Evolutionary conservation across 768 basidiomycete species (phyloP), one percentile per base, ranked within the genome.

Genomic region (Pholiota conissans): DNA sequence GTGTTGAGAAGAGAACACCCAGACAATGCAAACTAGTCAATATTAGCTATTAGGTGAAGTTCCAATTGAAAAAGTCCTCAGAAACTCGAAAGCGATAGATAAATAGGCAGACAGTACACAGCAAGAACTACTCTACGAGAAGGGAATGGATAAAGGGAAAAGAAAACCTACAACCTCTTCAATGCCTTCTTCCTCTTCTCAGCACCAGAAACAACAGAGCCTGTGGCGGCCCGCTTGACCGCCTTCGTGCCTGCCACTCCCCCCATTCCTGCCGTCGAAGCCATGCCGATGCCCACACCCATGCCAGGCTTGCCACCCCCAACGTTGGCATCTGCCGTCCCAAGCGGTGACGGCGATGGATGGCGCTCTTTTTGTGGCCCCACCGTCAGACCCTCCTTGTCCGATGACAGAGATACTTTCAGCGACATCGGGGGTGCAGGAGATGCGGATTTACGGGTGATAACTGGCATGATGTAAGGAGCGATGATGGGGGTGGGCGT

Each of bases 151-250:
- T n/a, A 58, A 35, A 28, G 49, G 18, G 24, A 45, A 6, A 39
- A 30, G 35, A 26, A 20, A 24, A 13, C 22, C 60, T 61, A 93
- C 71, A 93, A 72, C 61, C 91, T 79, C 73, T 90, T 93, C 63
- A 93, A 73, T 3, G 91, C 92, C 78, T 93, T 93, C 81, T 93
- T 93, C 71, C 92, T 79, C 76, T 93, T 93, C 73, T 92, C 91
- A 3, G 82, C 84, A 1, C 84, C 84, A 2, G 78, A 80, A 5
- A 74, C 68, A 0, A 70, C 77, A 10, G 73, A 75, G 1, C 80
- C 79, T 0, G 85, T 80, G 1, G 87, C 84, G 14, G 85, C 78
- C 49, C 90, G 76, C 72, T 91, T 92, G 51, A 89, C 79, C 0
- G 88, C 83, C 69, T 90, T 92, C 8, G 81, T 74, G 3, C 73